phyloP scores from a whole-genome alignment of 1,284 basidiomycete species.

The Ustilago loliicola region DNA sequence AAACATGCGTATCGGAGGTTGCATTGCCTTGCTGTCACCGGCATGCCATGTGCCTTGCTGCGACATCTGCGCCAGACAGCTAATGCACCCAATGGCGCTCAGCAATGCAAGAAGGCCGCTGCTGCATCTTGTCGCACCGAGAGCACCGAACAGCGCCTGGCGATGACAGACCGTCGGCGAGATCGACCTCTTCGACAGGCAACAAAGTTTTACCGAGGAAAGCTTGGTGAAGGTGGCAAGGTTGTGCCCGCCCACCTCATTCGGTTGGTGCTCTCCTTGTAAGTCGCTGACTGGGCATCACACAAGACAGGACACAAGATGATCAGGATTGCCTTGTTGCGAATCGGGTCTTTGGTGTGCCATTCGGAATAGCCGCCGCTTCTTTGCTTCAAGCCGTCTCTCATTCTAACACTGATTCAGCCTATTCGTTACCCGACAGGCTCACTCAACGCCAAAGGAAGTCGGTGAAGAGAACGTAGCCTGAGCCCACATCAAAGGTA shows the following conservation, averaged over 20 bases:
- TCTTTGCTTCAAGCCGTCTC: neutral
- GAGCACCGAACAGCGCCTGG: neutral
- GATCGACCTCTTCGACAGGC: neutral
- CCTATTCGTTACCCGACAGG: no score
- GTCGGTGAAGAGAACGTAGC: neutral
- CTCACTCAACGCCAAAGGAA: no score
- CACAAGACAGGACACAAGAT: no score
- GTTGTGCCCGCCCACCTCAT: no score
- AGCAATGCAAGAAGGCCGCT: no score
- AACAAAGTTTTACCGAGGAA: neutral
- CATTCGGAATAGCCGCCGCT: no score
- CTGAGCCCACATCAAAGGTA: neutral
- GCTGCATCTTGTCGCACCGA: neutral
- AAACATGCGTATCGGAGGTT: neutral
- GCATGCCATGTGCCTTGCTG: neutral
- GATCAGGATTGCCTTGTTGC: no score
- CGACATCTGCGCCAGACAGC: neutral
- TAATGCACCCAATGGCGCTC: neutral
- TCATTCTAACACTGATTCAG: neutral
- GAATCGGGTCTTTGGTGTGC: no score
- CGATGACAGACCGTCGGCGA: neutral
- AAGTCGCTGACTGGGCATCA: no score
- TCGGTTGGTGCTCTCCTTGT: no score
- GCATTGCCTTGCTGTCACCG: neutral
- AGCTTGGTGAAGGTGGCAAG: neutral